Conservation (phyloP, 2,329 filamentous ascomycete species). For the Cadophora gregata region DNA sequence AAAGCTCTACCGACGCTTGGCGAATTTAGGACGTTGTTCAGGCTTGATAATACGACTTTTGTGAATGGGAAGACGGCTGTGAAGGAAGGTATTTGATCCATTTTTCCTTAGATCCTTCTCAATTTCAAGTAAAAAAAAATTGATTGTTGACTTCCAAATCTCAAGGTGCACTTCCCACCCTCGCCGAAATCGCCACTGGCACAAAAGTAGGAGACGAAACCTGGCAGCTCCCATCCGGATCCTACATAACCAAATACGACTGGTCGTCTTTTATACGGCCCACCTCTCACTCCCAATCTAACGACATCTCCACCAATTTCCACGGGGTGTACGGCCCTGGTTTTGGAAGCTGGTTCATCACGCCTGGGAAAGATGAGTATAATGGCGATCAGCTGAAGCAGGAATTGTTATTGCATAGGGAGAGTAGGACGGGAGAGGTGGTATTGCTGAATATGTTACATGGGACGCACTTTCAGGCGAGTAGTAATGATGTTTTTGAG, state of each 20-base stretch:
- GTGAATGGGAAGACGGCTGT: slow-evolving; percentile 52
- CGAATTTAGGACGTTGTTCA: slow-evolving; percentile 57
- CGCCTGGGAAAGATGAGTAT: slow-evolving; percentile 57
- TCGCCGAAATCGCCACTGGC: slow-evolving; percentile 50
- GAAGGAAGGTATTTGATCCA: slow-evolving; percentile 47
- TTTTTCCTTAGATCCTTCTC: not conserved
- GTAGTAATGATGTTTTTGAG: slow-evolving; percentile 46
- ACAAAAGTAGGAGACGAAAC: slow-evolving; percentile 61
- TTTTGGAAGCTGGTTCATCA: slow-evolving; percentile 57
- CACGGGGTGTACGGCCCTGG: slow-evolving; percentile 56
- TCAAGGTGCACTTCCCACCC: slow-evolving; percentile 48
- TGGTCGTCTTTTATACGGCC: slow-evolving; percentile 50
- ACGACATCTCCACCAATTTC: not conserved
- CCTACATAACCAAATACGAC: slow-evolving; percentile 51
- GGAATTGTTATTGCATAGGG: slow-evolving; percentile 58
- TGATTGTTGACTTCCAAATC: not conserved
- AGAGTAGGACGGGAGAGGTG: slow-evolving; percentile 55
- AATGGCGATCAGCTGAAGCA: slow-evolving; percentile 60
- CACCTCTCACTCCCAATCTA: slow-evolving; percentile 48
- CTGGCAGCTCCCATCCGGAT: slow-evolving; percentile 54
- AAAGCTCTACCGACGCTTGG: slow-evolving; percentile 53
- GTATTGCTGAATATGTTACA: slow-evolving; percentile 62
- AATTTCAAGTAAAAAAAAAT: not conserved
- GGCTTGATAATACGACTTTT: slow-evolving; percentile 56
- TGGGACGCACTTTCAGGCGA: slow-evolving; percentile 54